Conservation (phyloP, 495 filamentous ascomycete genomes). For the Penicillium tannophilum region DNA sequence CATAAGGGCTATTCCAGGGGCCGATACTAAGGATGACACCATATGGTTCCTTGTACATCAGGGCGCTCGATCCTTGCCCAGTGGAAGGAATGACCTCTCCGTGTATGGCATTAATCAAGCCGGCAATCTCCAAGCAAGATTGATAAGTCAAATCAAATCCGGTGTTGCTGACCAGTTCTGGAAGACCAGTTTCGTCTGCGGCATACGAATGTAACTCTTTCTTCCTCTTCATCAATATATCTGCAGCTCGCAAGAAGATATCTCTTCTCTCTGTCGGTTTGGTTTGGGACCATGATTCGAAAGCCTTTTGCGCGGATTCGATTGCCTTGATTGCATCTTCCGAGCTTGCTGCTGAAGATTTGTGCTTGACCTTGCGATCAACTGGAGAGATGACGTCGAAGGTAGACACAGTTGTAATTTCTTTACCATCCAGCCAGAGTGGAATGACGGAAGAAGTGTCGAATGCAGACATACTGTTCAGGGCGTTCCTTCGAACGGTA, state of each 20-base stretch:
- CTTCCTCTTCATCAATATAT: constrained; percentile 60
- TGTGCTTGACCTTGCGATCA: too few species aligned
- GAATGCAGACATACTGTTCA: too few species aligned
- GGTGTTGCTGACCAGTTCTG: too few species aligned
- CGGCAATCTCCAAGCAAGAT: constrained; percentile 75
- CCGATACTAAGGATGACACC: constrained; percentile 81
- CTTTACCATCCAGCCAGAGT: too few species aligned
- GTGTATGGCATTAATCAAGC: constrained; percentile 67
- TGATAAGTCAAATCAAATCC: too few species aligned
- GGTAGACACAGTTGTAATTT: too few species aligned
- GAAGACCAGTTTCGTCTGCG: constrained; percentile 69
- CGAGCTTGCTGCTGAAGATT: too few species aligned
- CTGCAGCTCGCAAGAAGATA: constrained; percentile 70
- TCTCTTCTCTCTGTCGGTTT: constrained; percentile 64
- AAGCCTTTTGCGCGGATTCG: constrained; percentile 64
- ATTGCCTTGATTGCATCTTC: constrained; percentile 63
- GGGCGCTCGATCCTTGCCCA: constrained; percentile 57
- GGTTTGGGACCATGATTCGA: constrained; percentile 68
- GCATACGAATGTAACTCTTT: constrained; percentile 66
- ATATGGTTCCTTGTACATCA: constrained; percentile 79
- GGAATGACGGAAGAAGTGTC: too few species aligned
- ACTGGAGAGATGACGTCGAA: too few species aligned
- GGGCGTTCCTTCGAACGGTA: too few species aligned
- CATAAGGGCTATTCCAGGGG: too few species aligned
- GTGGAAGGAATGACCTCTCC: too few species aligned